phyloP scores from a whole-genome alignment of 495 filamentous ascomycete genomes.

The Hyaloscypha finlandica region DNA sequence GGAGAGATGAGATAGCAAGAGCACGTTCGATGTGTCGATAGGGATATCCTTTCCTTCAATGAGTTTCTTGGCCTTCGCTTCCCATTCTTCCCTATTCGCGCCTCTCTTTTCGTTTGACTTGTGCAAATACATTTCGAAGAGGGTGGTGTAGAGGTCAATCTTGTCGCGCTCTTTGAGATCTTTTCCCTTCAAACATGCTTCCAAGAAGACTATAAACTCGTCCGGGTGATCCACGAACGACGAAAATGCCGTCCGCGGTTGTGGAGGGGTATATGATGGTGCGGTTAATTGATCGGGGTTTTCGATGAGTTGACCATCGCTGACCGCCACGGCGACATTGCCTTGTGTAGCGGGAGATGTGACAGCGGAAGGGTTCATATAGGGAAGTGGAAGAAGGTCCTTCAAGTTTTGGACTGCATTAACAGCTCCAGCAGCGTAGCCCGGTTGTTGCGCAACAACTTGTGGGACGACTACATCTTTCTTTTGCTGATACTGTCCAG shows the following conservation, averaged over 20 bases:
- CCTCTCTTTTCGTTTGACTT: constrained; percentile 76
- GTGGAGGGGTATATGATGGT: constrained; percentile 66
- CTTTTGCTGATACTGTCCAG: constrained; percentile 75
- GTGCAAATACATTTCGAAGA: constrained; percentile 98
- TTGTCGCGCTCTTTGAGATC: constrained; percentile 67
- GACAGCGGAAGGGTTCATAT: constrained; percentile 66
- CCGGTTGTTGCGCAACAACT: constrained; percentile 32
- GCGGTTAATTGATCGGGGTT: constrained; percentile 42
- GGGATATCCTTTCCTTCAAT: constrained; percentile 78
- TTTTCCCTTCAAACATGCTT: constrained; percentile 73
- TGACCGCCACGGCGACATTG: constrained; percentile 39
- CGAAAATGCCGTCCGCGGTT: constrained; percentile 89
- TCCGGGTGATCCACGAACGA: constrained; percentile 92
- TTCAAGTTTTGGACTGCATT: constrained; percentile 81
- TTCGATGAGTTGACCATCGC: constrained; percentile 36
- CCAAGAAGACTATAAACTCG: constrained; percentile 88
- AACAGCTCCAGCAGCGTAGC: constrained; percentile 58
- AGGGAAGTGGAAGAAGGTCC: constrained; percentile 80
- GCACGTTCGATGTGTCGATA: constrained; percentile 91
- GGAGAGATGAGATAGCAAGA: constrained; percentile 89
- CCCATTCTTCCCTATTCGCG: constrained; percentile 76
- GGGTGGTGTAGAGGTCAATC: constrained; percentile 86
- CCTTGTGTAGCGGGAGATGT: constrained; percentile 44
- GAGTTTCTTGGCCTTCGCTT: constrained; percentile 80
- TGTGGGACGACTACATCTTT: constrained; percentile 60